A percentile compares a stretch with the other conserved stretches of the same genome.
These are phyloP conservation scores for Cytospora leucostoma DNA, from an alignment of 2,329 filamentous ascomycete species.

Conservation along the genomic window DNA sequence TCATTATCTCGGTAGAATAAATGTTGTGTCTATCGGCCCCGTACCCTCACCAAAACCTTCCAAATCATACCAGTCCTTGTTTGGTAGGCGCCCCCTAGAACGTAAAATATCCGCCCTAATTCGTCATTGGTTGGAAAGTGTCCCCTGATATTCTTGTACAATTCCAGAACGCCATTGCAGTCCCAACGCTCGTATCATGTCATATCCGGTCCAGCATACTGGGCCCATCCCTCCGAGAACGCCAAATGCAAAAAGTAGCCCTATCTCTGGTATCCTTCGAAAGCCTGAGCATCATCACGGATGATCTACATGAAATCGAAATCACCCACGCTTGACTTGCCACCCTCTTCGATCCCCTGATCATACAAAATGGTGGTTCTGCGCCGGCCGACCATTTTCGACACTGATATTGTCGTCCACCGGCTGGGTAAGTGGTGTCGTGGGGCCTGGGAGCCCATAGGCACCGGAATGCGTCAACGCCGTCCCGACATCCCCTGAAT, in stretches of 20 bases:
- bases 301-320: background rate
- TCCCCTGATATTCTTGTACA: background rate
- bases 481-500: constrained; percentile 23
- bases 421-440: constrained; percentile 1
- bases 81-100: background rate
- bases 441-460: constrained; percentile 14
- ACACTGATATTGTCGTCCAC: constrained; percentile 10
- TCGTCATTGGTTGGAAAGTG: background rate
- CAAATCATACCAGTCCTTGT: background rate
- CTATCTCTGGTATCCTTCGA: background rate
- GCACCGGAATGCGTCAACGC: constrained; percentile 3
- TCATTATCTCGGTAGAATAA: background rate
- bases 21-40: background rate
- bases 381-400: constrained; percentile 4
- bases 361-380: constrained; percentile 14
- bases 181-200: background rate
- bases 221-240: background rate
- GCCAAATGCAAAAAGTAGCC: background rate
- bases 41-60: background rate
- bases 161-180: background rate
- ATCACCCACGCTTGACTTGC: no score
- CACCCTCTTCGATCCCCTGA: background rate
- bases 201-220: background rate
- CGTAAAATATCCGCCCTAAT: background rate
- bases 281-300: background rate